phyloP scores from a whole-genome alignment of 2,329 filamentous ascomycete genomes.

The Talaromyces funiculosus region DNA sequence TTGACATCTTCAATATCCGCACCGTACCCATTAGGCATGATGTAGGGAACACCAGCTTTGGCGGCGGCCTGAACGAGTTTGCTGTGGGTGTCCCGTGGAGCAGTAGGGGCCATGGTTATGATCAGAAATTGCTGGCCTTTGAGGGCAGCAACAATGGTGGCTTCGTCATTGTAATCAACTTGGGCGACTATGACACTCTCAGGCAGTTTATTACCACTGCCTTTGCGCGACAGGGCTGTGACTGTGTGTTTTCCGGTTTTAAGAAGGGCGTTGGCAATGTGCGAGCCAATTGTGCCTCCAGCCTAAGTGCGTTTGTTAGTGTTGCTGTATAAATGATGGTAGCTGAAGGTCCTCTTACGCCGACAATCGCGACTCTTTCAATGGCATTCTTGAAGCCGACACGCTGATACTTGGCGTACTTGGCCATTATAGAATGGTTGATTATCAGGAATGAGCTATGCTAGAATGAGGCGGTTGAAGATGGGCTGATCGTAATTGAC shows the following conservation, averaged over 20 bases:
- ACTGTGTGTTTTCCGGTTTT: slow-evolving; percentile 47
- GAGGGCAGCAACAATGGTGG: slow-evolving; percentile 47
- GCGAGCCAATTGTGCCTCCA: slow-evolving; percentile 28
- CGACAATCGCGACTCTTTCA: slow-evolving; percentile 36
- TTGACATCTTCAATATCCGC: slow-evolving; percentile 27
- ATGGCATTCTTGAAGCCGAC: slow-evolving; percentile 24
- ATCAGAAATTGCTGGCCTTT: slow-evolving; percentile 53
- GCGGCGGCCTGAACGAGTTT: slow-evolving; percentile 51
- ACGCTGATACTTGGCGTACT: slow-evolving; percentile 8
- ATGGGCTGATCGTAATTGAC: neutral
- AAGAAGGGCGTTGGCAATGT: slow-evolving; percentile 33
- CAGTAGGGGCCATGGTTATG: slow-evolving; percentile 47
- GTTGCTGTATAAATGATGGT: neutral
- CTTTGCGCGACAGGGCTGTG: slow-evolving; percentile 47
- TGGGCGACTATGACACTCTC: slow-evolving; percentile 37
- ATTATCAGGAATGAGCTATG: neutral
- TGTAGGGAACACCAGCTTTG: slow-evolving; percentile 49
- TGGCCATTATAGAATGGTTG: neutral
- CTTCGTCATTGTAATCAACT: slow-evolving; percentile 47
- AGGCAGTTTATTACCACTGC: slow-evolving; percentile 41
- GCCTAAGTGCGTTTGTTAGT: slow-evolving; percentile 22
- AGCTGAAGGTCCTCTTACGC: slow-evolving; percentile 19
- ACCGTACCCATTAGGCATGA: slow-evolving; percentile 50
- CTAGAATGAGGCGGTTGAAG: neutral
- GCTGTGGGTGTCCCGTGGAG: slow-evolving; percentile 42